These are phyloP conservation scores for Pseudopediastrum boryanum DNA, from an alignment of 139 green algal genomes.

Conservation along the genomic window DNA sequence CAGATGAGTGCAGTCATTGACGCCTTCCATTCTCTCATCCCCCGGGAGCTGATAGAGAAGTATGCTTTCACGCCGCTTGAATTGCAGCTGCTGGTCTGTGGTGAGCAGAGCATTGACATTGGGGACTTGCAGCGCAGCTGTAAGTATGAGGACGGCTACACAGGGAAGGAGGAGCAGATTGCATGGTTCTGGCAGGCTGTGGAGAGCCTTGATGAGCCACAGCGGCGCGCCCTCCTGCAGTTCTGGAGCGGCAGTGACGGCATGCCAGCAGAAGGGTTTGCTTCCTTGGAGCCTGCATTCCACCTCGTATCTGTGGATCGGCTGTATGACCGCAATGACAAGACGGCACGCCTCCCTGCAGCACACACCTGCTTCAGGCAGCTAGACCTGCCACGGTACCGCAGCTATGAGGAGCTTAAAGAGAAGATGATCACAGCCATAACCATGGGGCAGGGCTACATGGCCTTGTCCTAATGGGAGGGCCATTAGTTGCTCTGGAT, in stretches of 20 bases:
- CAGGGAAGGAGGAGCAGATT: slow-evolving; percentile 63
- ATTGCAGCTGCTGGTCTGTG: slow-evolving; percentile 70
- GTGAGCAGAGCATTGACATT: slow-evolving; percentile 50
- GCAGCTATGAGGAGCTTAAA: slow-evolving; percentile 49
- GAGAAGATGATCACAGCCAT: slow-evolving; percentile 70
- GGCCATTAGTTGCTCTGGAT: background rate
- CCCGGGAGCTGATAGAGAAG: slow-evolving; percentile 66
- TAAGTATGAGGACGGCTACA: slow-evolving; percentile 73
- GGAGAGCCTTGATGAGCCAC: slow-evolving; percentile 56
- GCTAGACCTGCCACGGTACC: slow-evolving; percentile 67
- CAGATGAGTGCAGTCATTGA: slow-evolving; percentile 67
- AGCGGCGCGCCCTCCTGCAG: slow-evolving; percentile 65
- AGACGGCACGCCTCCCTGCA: slow-evolving; percentile 59
- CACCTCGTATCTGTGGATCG: slow-evolving; percentile 65
- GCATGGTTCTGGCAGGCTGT: slow-evolving; percentile 67
- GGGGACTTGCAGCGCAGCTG: slow-evolving; percentile 9
- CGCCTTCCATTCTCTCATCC: slow-evolving; percentile 63
- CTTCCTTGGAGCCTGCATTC: slow-evolving; percentile 62
- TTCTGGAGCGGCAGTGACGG: slow-evolving; percentile 67
- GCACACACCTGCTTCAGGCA: slow-evolving; percentile 72
- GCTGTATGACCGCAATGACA: slow-evolving; percentile 64
- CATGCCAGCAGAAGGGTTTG: slow-evolving; percentile 70
- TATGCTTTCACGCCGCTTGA: slow-evolving; percentile 83
- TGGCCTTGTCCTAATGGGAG: slow-evolving; percentile 52
- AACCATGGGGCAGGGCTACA: slow-evolving; percentile 70